These are phyloP conservation scores for Phialemonium atrogriseum DNA, from an alignment of 2,329 filamentous ascomycete genomes.

Conservation along the genomic window DNA sequence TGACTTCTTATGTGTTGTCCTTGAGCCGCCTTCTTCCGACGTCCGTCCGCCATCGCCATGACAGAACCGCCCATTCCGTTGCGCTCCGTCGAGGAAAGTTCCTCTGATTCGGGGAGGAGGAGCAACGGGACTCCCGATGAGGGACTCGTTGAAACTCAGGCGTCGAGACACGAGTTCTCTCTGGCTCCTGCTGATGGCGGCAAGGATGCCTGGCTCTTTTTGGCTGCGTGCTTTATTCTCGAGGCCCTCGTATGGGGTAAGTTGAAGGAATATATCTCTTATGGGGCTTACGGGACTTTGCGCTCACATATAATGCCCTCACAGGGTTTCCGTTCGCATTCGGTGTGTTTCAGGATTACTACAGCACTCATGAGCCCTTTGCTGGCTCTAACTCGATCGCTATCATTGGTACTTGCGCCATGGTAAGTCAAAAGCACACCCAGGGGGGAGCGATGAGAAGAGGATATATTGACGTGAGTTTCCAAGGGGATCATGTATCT, in stretches of 20 bases:
- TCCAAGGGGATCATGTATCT: slow-evolving; percentile 48
- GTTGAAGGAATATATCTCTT: no score
- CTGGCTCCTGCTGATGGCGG: slow-evolving; percentile 26
- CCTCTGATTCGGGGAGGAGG: no score
- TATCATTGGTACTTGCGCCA: slow-evolving; percentile 55
- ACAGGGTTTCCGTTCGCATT: slow-evolving; percentile 60
- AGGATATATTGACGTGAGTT: slow-evolving; percentile 3
- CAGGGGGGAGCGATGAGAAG: no score
- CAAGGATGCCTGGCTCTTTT: slow-evolving; percentile 32
- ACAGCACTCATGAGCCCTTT: slow-evolving; percentile 52
- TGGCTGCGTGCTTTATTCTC: slow-evolving; percentile 40
- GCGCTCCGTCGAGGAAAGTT: no score
- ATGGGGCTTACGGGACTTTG: neutral
- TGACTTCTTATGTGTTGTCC: no score
- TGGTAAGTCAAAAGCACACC: no score
- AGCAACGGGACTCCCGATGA: no score
- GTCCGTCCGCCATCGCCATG: no score
- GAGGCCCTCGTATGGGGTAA: slow-evolving; percentile 47
- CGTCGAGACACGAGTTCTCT: slow-evolving; percentile 14
- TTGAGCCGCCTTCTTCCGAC: no score
- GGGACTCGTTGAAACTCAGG: no score
- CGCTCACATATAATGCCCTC: neutral
- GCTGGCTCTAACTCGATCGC: slow-evolving; percentile 44
- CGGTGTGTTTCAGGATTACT: slow-evolving; percentile 65
- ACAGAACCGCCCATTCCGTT: no score